Conservation (phyloP, 768 basidiomycete genomes). For the Trichaptum fuscoviolaceum region DNA sequence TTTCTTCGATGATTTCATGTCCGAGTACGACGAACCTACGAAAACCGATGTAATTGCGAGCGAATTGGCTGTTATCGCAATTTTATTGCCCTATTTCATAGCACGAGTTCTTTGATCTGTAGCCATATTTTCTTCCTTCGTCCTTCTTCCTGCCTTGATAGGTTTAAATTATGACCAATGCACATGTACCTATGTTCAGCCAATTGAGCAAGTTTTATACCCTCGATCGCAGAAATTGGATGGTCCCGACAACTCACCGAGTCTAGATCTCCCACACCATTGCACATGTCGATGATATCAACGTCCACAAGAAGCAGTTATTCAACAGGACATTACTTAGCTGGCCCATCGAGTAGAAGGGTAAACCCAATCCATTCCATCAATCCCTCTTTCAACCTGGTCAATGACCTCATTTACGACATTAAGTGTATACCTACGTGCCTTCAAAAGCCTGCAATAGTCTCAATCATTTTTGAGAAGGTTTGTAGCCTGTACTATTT, state of each 20-base stretch:
- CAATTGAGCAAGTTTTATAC: not conserved
- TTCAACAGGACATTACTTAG: not conserved
- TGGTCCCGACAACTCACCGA: not conserved
- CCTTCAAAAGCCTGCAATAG: too few species aligned
- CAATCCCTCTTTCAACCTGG: too few species aligned
- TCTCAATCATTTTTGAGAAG: too few species aligned
- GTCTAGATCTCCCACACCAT: not conserved
- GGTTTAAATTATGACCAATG: not conserved
- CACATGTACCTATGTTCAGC: not conserved
- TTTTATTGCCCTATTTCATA: not conserved
- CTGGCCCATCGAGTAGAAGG: not conserved
- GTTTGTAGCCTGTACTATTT: too few species aligned
- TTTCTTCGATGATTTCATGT: not conserved
- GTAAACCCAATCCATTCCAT: too few species aligned
- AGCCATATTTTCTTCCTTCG: not conserved
- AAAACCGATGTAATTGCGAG: constrained; percentile 1
- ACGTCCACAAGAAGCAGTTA: not conserved
- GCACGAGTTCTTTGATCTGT: not conserved
- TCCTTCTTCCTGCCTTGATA: not conserved
- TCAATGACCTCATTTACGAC: too few species aligned
- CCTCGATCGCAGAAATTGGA: not conserved
- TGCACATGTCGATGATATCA: not conserved
- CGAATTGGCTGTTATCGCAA: not conserved
- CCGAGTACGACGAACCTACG: not conserved
- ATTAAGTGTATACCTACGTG: too few species aligned